Evolutionary conservation across 2,329 filamentous ascomycete genomes (phyloP).

Genomic region (Alternaria brassicae): DNA sequence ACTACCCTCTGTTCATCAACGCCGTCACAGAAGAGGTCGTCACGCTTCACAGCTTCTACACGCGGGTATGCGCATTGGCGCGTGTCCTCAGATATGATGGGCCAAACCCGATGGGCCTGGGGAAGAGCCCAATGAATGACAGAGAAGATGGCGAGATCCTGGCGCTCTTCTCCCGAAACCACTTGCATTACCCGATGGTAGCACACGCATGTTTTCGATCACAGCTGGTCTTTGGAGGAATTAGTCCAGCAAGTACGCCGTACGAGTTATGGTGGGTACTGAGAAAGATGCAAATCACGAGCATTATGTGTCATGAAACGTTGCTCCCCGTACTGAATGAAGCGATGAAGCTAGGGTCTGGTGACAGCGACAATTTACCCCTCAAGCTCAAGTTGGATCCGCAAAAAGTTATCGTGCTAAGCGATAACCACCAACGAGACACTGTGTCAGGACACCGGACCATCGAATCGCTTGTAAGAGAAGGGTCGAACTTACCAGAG

Average conservation of each 20-base stretch:
- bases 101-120: slow-evolving; percentile 32
- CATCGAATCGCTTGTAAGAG: slow-evolving; percentile 33
- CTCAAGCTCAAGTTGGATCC: slow-evolving; percentile 33
- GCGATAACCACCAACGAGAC: slow-evolving; percentile 30
- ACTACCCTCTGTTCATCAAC: slow-evolving; percentile 43
- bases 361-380: slow-evolving; percentile 28
- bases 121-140: slow-evolving; percentile 31
- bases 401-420: slow-evolving; percentile 36
- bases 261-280: slow-evolving; percentile 45
- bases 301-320: slow-evolving; percentile 39
- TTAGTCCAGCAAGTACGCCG: slow-evolving; percentile 41
- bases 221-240: slow-evolving; percentile 41
- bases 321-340: slow-evolving; percentile 33
- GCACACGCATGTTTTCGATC: slow-evolving; percentile 42
- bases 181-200: slow-evolving; percentile 42
- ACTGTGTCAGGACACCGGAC: slow-evolving; percentile 29
- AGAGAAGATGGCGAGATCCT: slow-evolving; percentile 40
- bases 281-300: slow-evolving; percentile 42
- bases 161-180: slow-evolving; percentile 37
- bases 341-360: slow-evolving; percentile 35
- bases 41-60: slow-evolving; percentile 40
- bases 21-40: slow-evolving; percentile 33
- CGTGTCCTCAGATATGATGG: slow-evolving; percentile 38
- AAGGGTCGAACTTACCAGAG: slow-evolving; percentile 29
- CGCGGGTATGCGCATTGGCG: slow-evolving; percentile 34